phyloP scores from a whole-genome alignment of 139 green algal species.

The Desmodesmus armatus region DNA sequence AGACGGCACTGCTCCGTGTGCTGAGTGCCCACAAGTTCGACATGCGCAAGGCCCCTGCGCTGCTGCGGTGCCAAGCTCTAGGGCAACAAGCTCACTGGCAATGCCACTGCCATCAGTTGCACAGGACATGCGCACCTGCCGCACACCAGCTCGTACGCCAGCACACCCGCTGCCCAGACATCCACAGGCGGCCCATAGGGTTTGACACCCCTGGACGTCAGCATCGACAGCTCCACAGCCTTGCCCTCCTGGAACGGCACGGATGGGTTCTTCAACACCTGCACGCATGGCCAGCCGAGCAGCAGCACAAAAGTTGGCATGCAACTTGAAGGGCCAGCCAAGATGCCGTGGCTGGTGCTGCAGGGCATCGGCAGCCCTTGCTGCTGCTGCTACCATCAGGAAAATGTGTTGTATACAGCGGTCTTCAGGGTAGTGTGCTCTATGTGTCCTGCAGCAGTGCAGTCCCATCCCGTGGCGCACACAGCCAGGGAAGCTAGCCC shows the following conservation, averaged over 20 bases:
- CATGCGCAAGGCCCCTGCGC: background rate
- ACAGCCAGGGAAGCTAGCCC: no score
- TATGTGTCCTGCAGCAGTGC: background rate
- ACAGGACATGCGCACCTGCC: conserved; percentile 55
- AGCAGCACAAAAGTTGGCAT: background rate
- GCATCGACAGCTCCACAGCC: conserved; percentile 37
- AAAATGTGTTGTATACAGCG: no score
- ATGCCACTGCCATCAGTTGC: no score
- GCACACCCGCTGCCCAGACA: conserved; percentile 86
- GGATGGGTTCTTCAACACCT: conserved; percentile 79
- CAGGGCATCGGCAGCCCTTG: background rate
- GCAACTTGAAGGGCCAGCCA: background rate
- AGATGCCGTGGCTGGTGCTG: background rate
- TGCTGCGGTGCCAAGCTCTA: no score
- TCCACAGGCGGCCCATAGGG: conserved; percentile 75
- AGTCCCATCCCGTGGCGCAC: no score
- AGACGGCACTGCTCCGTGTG: background rate
- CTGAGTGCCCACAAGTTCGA: background rate
- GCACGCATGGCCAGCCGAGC: background rate
- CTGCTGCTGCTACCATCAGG: conserved; percentile 10
- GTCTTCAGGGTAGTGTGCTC: no score
- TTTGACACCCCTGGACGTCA: conserved; percentile 64
- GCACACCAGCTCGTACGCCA: conserved; percentile 88
- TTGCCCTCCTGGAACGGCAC: conserved; percentile 66
- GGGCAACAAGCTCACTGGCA: no score